Base-by-base conservation (phyloP, 805 yeast genomes). In the Kodamaea laetipori region DNA sequence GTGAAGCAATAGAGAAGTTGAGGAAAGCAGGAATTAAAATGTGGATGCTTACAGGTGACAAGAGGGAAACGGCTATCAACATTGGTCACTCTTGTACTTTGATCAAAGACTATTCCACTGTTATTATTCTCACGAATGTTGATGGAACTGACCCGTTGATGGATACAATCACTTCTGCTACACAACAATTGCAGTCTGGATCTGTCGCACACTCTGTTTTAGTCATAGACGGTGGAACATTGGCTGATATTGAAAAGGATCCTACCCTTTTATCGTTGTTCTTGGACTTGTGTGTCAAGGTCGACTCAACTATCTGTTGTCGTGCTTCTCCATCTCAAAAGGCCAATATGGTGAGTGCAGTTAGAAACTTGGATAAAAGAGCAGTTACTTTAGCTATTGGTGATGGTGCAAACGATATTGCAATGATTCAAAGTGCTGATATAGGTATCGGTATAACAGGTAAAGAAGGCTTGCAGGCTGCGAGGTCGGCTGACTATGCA, bases 31-130 rank as follows among this genome's bases (percentile, higher is more conserved):
- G 96, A 2, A 89, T 94, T 45, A 88, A 84, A 56, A 67, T 94
- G 73, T 94, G 99, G 99, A 94, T 94, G 97, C 71, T 94, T 37
- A 94, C 99, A 0, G 99, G 99, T 35, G 99, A 94, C 61, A 95
- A 95, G 60, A 74, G 97, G 46, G 99, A 94, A 64, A 94, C 99
- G 0, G 99, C 99, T 1, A 90, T 94, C 48, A 94, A 90, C 58
- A 92, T 94, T 63, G 99, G 98, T 0, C 87, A 90, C 57, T 86
- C 99, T 5, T 94, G 99, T 63, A 82, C 89, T 26, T 71, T 94
- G 51, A 92, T 94, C 56, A 86, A 92, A 56, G 99, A 94, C 57
- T 94, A 86, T 59, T 89, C 97, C 0, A 86, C 95, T 0, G 87
- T 94, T 10, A 82, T 92, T 10, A 66, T 90, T n/a, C 66, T 94